Evolutionary conservation across 2,329 filamentous ascomycete genomes (phyloP), one percentile per base, ranked within the genome.

Genomic region (Reticulascus tulasneorum): DNA sequence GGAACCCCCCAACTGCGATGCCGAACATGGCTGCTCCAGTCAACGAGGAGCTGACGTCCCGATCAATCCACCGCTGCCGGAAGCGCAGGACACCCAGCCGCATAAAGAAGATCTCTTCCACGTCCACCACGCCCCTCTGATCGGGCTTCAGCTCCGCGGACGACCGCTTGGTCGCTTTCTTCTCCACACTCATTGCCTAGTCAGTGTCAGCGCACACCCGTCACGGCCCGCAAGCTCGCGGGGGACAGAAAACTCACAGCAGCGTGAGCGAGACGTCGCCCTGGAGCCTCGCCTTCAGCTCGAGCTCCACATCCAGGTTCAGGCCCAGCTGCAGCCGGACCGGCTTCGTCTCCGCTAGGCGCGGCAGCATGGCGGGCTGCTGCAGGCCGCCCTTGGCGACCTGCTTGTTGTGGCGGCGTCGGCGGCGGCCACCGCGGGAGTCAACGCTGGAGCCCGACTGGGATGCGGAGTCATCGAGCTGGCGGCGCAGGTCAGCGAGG

Each of bases 241-340:
- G 20, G n/a, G 11, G n/a, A n/a, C 20, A 19, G 23, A 16, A 11
- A 5, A 58, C 60, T 44, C 71, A 85, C 83, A 84, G 75, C 51
- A 87, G 66, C 34, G 76, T 79, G 40, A 87, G 59, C 15, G 82
- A 86, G 51, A 89, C 58, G 62, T 88, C 84, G 48, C 84, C 84
- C 49, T 86, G 76, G 42, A 89, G 84, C 55, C 79, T 82, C 17
- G 84, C 84, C 68, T 87, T 88, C 35, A 89, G 66, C 60, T 87
- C 80, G 45, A 89, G 80, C 62, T 89, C 84, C 31, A 88, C 72
- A 50, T 89, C 84, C 32, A 89, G 62, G 58, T 89, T 88, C 38
- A 87, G 66, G 54, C 88, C 84, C 22, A 88, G 60, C 37, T 79
- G 70, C 54, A 90, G 61, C 57, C 81, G 81, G 54, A 88, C 60